Evolutionary conservation across 1,284 basidiomycete genomes (phyloP), one percentile per base, ranked within the genome.

Genomic region (Mycosarcoma maydis): DNA sequence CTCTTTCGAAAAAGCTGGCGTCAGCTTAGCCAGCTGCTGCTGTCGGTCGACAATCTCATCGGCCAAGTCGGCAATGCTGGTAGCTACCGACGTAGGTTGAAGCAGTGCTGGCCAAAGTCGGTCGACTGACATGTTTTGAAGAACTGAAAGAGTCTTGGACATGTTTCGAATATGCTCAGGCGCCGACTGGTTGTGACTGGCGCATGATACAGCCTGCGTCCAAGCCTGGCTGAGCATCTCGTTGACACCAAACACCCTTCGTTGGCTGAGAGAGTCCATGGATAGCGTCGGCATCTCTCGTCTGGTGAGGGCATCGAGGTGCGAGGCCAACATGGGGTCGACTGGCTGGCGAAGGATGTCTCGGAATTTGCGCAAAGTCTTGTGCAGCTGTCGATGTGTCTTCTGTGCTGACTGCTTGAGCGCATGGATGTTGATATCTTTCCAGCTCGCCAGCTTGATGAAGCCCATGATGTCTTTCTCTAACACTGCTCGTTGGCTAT

Each of bases 391-490:
- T 61, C 89, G 88, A 82, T 99, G 96, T 2, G 92, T 93, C 78
- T 88, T 90, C 72, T 90, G 88, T 0, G 95, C 94, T 75, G 94
- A 98, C 65, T 91, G 89, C 81, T 91, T 92, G 67, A 99, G 86
- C 4, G 96, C 94, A 70, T 92, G 91, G 10, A 98, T 90, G 76
- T 98, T 99, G 78, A 95, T 86, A 80, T 99, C 96, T 82, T 92
- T 95, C 96, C 96, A 98, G 77, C 93, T 96, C 0, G 96, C 96
- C 34, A 99, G 86, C 82, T 93, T 94, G 85, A 98, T 90, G 79
- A 92, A 91, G 51, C 88, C 88, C 58, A 86, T 87, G 50, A 98
- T 87, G 50, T 95, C 90, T 74, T 89, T 90, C 83, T 97, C 92
- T 38, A 97, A 82, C 1, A 80, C 80, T 2, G 82, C 83, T 54